These are phyloP conservation scores for Coemansia sp. DNA, from an alignment of 192 early-diverging fungal species.

Conservation along the genomic window DNA sequence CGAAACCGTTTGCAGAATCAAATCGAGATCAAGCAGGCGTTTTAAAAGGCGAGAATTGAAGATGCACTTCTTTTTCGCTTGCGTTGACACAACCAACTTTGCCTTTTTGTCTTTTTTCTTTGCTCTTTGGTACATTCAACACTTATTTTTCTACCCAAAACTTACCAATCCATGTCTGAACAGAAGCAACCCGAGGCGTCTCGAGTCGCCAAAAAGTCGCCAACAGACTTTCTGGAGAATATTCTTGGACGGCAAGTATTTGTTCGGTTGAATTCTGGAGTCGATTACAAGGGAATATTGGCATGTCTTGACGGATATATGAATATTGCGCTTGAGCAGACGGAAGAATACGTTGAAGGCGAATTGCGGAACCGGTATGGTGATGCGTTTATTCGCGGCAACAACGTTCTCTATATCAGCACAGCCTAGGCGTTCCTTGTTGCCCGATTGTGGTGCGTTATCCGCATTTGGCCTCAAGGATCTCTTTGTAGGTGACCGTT, in stretches of 20 bases:
- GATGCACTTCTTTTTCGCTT: neutral
- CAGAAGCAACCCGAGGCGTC: constrained; percentile 1
- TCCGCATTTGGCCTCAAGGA: neutral
- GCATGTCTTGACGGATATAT: constrained; percentile 95
- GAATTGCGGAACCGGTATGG: constrained; percentile 89
- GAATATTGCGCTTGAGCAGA: constrained; percentile 97
- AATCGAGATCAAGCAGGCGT: neutral
- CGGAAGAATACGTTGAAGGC: constrained; percentile 96
- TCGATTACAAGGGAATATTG: constrained; percentile 90
- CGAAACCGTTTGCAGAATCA: neutral
- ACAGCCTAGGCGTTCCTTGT: constrained; percentile 38
- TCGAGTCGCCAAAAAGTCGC: constrained; percentile 58
- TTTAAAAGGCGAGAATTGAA: neutral
- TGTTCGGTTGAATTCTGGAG: constrained; percentile 93
- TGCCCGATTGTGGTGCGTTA: constrained; percentile 1
- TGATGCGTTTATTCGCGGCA: constrained; percentile 96
- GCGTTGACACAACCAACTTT: neutral
- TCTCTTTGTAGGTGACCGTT: no score
- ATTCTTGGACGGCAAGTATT: constrained; percentile 83
- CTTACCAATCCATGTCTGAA: constrained; percentile 9
- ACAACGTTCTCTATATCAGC: constrained; percentile 80
- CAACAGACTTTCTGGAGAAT: constrained; percentile 85
- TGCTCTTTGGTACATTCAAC: no score
- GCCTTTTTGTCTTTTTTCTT: constrained; percentile 3
- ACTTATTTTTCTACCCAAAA: neutral